Percentiles rank a stretch among this genome's conserved stretches.
phyloP scores from a whole-genome alignment of 2,329 filamentous ascomycete genomes.

The Epichloe aotearoae region DNA sequence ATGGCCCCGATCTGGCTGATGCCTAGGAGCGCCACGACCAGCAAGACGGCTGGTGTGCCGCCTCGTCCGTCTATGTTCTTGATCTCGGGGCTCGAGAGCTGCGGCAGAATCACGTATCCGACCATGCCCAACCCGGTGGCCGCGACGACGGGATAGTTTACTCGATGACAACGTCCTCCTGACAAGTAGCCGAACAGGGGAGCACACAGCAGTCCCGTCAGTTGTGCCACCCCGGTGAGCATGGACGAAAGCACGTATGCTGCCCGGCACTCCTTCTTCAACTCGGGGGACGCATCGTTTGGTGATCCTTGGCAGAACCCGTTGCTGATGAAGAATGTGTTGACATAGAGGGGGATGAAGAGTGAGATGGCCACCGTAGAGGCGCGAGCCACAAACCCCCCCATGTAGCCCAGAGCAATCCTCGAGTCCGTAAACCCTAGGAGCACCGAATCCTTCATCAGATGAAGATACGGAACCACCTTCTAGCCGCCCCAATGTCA shows the following conservation, averaged over 20 bases:
- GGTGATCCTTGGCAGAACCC: constrained; percentile 63
- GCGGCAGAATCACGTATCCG: constrained; percentile 66
- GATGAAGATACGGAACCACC: constrained; percentile 42
- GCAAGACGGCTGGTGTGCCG: constrained; percentile 55
- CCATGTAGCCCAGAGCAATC: constrained; percentile 79
- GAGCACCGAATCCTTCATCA: constrained; percentile 48
- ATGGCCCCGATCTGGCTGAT: constrained; percentile 94
- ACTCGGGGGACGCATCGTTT: constrained; percentile 50
- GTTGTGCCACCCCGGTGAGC: constrained; percentile 77
- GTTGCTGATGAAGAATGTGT: constrained; percentile 72
- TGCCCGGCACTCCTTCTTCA: constrained; percentile 72
- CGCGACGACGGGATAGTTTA: constrained; percentile 62
- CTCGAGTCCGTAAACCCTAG: constrained; percentile 63
- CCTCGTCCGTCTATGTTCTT: constrained; percentile 49
- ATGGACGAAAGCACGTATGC: constrained; percentile 84
- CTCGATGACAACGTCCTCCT: constrained; percentile 50
- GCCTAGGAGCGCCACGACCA: constrained; percentile 69
- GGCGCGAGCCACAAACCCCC: constrained; percentile 86
- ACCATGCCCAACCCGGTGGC: constrained; percentile 61
- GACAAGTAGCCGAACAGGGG: constrained; percentile 84
- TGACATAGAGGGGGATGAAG: constrained; percentile 87
- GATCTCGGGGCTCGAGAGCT: constrained; percentile 65
- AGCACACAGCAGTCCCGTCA: constrained; percentile 71
- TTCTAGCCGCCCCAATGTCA: constrained; percentile 10
- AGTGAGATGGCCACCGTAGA: constrained; percentile 91